phyloP scores from a whole-genome alignment of 2,329 filamentous ascomycete species.

The Geosmithia putterillii region DNA sequence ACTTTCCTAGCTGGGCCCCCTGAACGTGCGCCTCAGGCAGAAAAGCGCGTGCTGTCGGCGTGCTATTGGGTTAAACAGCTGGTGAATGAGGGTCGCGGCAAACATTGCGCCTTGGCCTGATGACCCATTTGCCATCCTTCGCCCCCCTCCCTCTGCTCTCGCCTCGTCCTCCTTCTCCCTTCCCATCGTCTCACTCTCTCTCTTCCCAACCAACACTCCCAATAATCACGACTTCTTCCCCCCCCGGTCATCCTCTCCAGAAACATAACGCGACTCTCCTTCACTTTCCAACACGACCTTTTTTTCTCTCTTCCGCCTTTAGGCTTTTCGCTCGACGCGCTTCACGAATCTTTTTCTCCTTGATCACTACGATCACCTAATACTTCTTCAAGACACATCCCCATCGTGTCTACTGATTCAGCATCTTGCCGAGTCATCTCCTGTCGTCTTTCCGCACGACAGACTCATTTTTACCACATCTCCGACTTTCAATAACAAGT shows the following conservation, averaged over 20 bases:
- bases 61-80: neutral
- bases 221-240: neutral
- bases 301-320: neutral
- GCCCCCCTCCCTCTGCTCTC: neutral
- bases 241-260: neutral
- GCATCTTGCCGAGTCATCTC: neutral
- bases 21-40: neutral
- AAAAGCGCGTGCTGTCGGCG: neutral
- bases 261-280: neutral
- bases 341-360: neutral
- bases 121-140: constrained; percentile 1
- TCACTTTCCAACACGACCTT: neutral
- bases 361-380: neutral
- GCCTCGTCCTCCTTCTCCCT: constrained; percentile 2
- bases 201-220: constrained; percentile 1
- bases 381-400: neutral
- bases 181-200: constrained; percentile 2
- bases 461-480: neutral
- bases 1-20: neutral
- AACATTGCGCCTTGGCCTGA: neutral
- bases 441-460: neutral
- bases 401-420: neutral
- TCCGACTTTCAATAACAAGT: neutral
- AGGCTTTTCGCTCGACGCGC: neutral
- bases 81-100: neutral